Base-by-base conservation (phyloP, 768 basidiomycete genomes). In the Cyclocybe cylindracea region DNA sequence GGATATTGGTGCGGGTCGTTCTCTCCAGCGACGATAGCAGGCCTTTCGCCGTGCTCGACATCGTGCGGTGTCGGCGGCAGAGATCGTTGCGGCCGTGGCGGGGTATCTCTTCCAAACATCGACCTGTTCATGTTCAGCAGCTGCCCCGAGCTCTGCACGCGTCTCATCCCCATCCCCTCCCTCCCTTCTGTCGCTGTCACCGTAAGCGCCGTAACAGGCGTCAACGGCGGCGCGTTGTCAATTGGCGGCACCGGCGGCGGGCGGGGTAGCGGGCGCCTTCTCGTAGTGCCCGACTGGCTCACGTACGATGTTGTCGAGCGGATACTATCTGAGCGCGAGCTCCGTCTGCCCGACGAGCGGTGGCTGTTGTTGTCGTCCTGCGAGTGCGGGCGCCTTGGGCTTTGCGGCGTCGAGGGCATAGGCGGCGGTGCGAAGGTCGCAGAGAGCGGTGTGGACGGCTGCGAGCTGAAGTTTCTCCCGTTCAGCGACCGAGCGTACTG, bases 31-130 rank as follows among this genome's bases (percentile, higher is more conserved):
- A n/a, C n/a, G n/a, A n/a, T n/a, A n/a, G n/a, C n/a, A n/a, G n/a
- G n/a, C n/a, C n/a, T n/a, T n/a, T n/a, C n/a, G n/a, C n/a, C n/a
- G n/a, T 29, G 4, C 29, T 24, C 2, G 46, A 55, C 44, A 44
- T 50, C 46, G 34, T 42, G 44, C 6, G 78, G 77, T 10, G 78
- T 76, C 0, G 68, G 73, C 19, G 79, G 78, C 3, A 80, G 57
- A 18, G 69, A 70, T 46, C 78, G 73, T 38, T 61, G 62, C 4
- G 55, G 47, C n/a, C 59, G 58, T n/a, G 57, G 43, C 16, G 48
- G 49, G 24, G 47, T 42, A 19, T 38, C 32, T 51, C 19, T 45
- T 24, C 24, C 24, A 24, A 7, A 24, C 14, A 16, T 38, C 16
- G 8, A 35, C 35, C 3, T 39, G 11, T 14, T 24, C 24, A 8